A percentile compares a stretch with the other conserved stretches of the same genome.
These are phyloP conservation scores for Corrigiola litoralis DNA, from an alignment of 179 eudicot species.

Conservation along the genomic window DNA sequence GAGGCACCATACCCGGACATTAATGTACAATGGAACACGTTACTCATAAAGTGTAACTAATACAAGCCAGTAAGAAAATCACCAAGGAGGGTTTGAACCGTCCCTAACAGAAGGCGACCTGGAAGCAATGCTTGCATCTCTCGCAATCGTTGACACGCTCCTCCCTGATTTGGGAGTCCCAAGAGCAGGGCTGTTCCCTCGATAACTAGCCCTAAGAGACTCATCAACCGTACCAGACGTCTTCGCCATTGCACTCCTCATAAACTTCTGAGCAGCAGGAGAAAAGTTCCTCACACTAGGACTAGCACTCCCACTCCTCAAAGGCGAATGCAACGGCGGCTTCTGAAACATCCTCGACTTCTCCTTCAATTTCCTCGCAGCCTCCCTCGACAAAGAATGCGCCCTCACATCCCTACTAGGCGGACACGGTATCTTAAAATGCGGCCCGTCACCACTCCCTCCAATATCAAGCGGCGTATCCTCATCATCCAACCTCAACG, in stretches of 20 bases:
- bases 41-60: neutral
- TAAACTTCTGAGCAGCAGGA: constrained; percentile 88
- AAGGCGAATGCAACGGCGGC: constrained; percentile 82
- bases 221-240: constrained; percentile 66
- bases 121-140: constrained; percentile 46
- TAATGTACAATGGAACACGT: constrained; percentile 19
- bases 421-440: constrained; percentile 73
- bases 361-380: constrained; percentile 78
- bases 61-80: constrained; percentile 12
- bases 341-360: constrained; percentile 74
- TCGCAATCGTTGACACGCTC: constrained; percentile 72
- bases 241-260: constrained; percentile 84
- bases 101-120: constrained; percentile 79
- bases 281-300: constrained; percentile 67
- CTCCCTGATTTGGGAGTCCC: constrained; percentile 76
- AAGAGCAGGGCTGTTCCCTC: constrained; percentile 71
- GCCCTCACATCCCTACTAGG: constrained; percentile 92
- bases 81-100: constrained; percentile 77
- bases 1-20: neutral
- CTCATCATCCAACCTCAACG: constrained; percentile 80
- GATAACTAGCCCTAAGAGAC: constrained; percentile 89
- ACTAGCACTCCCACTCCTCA: constrained; percentile 86
- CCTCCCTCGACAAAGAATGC: constrained; percentile 83
- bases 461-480: constrained; percentile 93
- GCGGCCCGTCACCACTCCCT: constrained; percentile 83